phyloP scores from a whole-genome alignment of 192 early-diverging fungal genomes.

The Thamnidium elegans region DNA sequence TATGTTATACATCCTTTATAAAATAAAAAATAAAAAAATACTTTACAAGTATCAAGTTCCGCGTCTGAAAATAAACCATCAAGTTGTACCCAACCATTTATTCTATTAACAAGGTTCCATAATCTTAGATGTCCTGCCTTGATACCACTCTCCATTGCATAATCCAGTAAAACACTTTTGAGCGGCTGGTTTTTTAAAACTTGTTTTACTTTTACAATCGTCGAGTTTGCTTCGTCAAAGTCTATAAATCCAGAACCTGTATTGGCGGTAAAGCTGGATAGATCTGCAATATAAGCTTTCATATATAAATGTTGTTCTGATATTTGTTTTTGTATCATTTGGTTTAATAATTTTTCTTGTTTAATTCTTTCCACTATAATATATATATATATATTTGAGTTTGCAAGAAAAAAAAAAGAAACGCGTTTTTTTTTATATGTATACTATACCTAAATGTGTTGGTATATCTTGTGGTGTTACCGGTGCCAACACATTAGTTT shows the following conservation, averaged over 20 bases:
- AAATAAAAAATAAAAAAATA: too few species aligned
- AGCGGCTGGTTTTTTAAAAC: constrained; percentile 22
- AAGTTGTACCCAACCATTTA: not conserved
- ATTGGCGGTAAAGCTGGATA: constrained; percentile 66
- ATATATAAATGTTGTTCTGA: constrained; percentile 70
- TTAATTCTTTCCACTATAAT: constrained; percentile 47
- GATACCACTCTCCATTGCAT: constrained; percentile 44
- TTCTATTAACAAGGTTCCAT: constrained; percentile 82
- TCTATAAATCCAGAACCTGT: constrained; percentile 82
- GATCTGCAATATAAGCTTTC: constrained; percentile 58
- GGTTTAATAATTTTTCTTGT: constrained; percentile 59
- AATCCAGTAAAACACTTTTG: constrained; percentile 26
- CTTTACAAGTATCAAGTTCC: not conserved
- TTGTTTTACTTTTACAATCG: constrained; percentile 32
- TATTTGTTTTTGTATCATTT: constrained; percentile 60
- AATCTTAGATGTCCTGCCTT: constrained; percentile 78
- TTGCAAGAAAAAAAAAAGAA: too few species aligned
- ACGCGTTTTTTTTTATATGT: too few species aligned
- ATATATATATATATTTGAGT: too few species aligned
- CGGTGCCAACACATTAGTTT: constrained; percentile 68
- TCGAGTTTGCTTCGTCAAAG: constrained; percentile 46
- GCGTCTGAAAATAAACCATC: not conserved
- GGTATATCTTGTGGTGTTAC: constrained; percentile 74
- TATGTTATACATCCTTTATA: too few species aligned
- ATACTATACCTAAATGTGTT: constrained; percentile 47